Evolutionary conservation across 176 grass and related monocot species (phyloP), one percentile per base, ranked within the genome.

Genomic region (Saccharum spontaneum): DNA sequence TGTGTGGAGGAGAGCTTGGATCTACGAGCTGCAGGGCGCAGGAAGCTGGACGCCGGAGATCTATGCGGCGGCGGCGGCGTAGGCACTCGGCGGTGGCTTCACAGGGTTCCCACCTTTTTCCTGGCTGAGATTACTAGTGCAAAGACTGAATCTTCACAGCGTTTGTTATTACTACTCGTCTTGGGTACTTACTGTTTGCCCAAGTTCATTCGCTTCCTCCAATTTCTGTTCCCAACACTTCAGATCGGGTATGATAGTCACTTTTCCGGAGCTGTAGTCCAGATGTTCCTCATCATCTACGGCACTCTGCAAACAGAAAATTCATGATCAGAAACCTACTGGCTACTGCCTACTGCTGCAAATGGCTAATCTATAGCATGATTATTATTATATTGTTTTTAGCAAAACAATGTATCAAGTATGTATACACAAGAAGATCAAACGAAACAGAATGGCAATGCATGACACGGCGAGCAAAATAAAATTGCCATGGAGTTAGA

Each of bases 261-360:
- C 91, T 78, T 85, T 87, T 36, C 91, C 91, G 2, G 70, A 52
- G 82, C 86, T 86, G 66, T 90, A 90, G 34, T 92, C 91, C 60
- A 90, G 71, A 6, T 87, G 82, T 61, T 87, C 84, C 72, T 92
- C 87, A 7, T 26, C 78, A 61, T 87, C 77, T 44, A 90, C 64
- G 17, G 34, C 14, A 36, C 78, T 92, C 91, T 92, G 80, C 28
- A 52, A 67, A 77, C 34, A 76, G 43, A 84, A 69, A 30, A 1
- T 49, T 14, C 5, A 14, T 12, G 4, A 15, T 83, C 75, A 79
- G 38, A 71, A 26, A 36, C 18, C 6, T 30, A 7, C 1, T 43
- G 1, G 52, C 18, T 55, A 22, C 52, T 60, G 55, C 55, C 22
- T 60, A 10, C 22, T 26, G 41, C 36, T 54, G 34, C 8, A 78